Percentiles rank a stretch among this genome's conserved stretches.
Conservation (phyloP, 148 eudicot genomes). For the Fagopyrum esculentum region DNA sequence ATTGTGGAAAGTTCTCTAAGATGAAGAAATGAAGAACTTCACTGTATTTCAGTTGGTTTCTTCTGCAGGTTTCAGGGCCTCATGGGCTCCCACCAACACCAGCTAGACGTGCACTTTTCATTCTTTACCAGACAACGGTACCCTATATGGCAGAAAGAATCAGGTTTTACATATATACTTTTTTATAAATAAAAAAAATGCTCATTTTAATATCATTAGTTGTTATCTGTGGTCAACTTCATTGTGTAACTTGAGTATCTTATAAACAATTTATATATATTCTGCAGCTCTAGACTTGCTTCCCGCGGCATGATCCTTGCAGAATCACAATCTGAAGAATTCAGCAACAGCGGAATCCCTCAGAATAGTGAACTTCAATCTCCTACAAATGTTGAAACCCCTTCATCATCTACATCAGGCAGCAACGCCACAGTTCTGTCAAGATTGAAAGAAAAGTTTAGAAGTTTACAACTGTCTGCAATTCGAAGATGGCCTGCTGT, state of each 20-base stretch:
- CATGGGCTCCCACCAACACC: constrained; percentile 94
- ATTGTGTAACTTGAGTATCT: not conserved
- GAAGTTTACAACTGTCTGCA: constrained; percentile 42
- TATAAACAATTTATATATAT: constrained; percentile 8
- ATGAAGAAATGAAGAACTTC: not conserved
- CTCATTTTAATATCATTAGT: not conserved
- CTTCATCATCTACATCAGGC: constrained; percentile 33
- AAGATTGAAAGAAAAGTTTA: constrained; percentile 48
- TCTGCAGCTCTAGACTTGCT: constrained; percentile 82
- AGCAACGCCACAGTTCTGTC: constrained; percentile 32
- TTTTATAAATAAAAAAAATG: not conserved
- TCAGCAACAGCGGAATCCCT: constrained; percentile 22
- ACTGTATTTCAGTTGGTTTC: constrained; percentile 10
- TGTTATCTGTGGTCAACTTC: not conserved
- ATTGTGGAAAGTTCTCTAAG: not conserved
- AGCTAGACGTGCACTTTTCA: constrained; percentile 86
- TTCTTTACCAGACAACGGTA: constrained; percentile 85
- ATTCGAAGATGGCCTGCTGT: constrained; percentile 86
- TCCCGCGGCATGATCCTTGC: constrained; percentile 72
- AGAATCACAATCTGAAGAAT: constrained; percentile 53
- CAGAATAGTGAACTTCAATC: constrained; percentile 31
- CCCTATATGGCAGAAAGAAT: constrained; percentile 94
- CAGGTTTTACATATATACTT: constrained; percentile 36
- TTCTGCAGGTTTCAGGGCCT: constrained; percentile 80
- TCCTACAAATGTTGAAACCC: constrained; percentile 23